Conservation (phyloP, 805 yeast species). For the Teunomyces stri region DNA sequence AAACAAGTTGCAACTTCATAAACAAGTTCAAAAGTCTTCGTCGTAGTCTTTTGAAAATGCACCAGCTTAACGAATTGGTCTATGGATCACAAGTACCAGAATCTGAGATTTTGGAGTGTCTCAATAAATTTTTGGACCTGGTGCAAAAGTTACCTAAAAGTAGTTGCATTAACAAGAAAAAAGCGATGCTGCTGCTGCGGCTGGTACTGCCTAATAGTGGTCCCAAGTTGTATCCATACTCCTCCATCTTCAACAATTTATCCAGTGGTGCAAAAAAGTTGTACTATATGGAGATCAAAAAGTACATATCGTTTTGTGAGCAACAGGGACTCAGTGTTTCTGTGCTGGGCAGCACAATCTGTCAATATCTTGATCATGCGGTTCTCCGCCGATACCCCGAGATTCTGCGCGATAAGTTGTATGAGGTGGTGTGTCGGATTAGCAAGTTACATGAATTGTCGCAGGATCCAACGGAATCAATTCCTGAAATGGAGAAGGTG, state of each 20-base stretch:
- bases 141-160: not conserved
- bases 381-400: not conserved
- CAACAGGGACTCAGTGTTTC: not conserved
- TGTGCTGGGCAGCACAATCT: not conserved
- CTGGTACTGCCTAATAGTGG: too few species aligned
- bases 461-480: not conserved
- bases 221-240: not conserved
- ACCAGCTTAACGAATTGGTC: conserved; percentile 3
- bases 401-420: not conserved
- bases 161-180: not conserved
- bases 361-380: not conserved
- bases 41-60: conserved; percentile 4
- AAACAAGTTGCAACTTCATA: not conserved
- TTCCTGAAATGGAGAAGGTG: not conserved
- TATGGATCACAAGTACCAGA: not conserved
- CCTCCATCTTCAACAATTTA: not conserved
- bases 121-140: not conserved
- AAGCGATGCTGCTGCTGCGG: too few species aligned
- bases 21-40: conserved; percentile 5
- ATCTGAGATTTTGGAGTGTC: not conserved
- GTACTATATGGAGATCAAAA: not conserved
- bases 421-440: not conserved
- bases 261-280: not conserved
- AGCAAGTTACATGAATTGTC: not conserved
- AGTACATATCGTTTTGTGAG: not conserved